Base-by-base conservation (phyloP, 306 rosid species). In the Castanea crenata region DNA sequence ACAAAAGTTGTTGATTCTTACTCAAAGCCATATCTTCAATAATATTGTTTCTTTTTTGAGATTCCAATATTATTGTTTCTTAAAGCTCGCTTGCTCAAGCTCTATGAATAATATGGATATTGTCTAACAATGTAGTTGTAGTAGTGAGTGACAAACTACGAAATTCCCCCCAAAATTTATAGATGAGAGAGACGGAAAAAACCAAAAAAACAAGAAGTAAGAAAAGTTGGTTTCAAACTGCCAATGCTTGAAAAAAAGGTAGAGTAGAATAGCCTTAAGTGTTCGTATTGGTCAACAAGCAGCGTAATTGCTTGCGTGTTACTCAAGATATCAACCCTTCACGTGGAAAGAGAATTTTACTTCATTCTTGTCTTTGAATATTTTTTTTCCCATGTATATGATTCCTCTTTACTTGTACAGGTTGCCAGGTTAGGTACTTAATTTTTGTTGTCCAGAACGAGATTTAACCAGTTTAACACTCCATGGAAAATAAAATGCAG, bases 231-330 rank as follows among this genome's bases (percentile, higher is more conserved):
- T 55, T 74, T 81, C 76, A n/a, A 83, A 62, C 55, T 82, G 83
- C 83, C 54, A 82, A 67, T 8, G 74, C 29, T 4, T 46, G 16
- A 11, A 72, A 61, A 49, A 1, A 3, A 49, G 46, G 3, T 7
- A 32, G 38, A 34, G 41, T 5, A 7, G 41, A 8, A 6, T 0
- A 41, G 12, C 46, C 46, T 41, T 41, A 3, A 10, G 16, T 12
- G 54, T 49, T 12, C 29, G 55, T 74, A 18, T 79, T 65, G 80
- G 93, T 90, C 85, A 81, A 87, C 52, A 41, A 64, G 18, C 84
- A 73, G 13, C 87, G 84, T 55, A 34, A 78, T 49, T 69, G 84
- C 46, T 86, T 86, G 76, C 86, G 91, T 86, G 84, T 23, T 0
- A 4, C 4, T 4, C 23, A 15, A 71, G 51, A 78, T 74, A 41